phyloP scores from a whole-genome alignment of 805 yeast species.

The Starmera dryadoides region DNA sequence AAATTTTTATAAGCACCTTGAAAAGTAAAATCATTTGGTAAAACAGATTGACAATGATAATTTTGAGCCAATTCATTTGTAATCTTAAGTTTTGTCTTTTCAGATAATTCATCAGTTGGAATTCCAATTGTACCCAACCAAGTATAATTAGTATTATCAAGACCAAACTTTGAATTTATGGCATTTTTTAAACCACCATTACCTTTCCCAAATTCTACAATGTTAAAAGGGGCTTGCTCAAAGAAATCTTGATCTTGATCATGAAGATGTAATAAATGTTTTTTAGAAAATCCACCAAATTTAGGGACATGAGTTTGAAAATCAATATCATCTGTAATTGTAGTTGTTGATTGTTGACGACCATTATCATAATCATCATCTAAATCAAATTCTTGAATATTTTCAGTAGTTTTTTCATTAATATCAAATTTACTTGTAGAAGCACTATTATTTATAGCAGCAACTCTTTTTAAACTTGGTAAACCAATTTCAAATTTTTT shows the following conservation, averaged over 20 bases:
- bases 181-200: slow-evolving; percentile 90
- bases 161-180: slow-evolving; percentile 48
- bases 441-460: slow-evolving; percentile 2
- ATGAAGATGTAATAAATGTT: slow-evolving; percentile 34
- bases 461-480: slow-evolving; percentile 1
- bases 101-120: slow-evolving; percentile 79
- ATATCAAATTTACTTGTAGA: slow-evolving; percentile 1
- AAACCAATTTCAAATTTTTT: neutral
- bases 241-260: slow-evolving; percentile 33
- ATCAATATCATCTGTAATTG: too few relatives aligned
- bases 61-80: slow-evolving; percentile 35
- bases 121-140: slow-evolving; percentile 95
- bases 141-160: slow-evolving; percentile 30
- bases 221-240: slow-evolving; percentile 60
- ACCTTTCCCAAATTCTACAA: slow-evolving; percentile 64
- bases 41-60: slow-evolving; percentile 57
- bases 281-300: slow-evolving; percentile 71
- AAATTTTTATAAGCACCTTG: slow-evolving; percentile 88
- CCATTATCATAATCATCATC: slow-evolving; percentile 20
- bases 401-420: neutral
- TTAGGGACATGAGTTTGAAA: too few relatives aligned
- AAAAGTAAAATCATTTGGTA: slow-evolving; percentile 70
- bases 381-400: neutral
- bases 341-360: too few relatives aligned
- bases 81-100: slow-evolving; percentile 46